Conservation (phyloP, 176 grass and related monocot genomes). For the Phoenix roebelenii region DNA sequence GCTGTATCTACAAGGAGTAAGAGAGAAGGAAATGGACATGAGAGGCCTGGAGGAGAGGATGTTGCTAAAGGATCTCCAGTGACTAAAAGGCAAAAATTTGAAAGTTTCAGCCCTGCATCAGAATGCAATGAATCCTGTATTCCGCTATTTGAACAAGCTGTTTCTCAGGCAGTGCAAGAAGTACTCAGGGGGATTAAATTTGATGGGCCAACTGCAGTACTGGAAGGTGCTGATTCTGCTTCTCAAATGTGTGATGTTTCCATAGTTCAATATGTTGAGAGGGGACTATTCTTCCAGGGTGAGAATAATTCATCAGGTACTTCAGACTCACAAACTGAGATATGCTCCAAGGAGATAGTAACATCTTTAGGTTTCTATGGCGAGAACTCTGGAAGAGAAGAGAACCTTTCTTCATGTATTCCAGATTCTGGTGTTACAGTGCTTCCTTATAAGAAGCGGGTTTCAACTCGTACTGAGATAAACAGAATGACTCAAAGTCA, state of each 20-base stretch:
- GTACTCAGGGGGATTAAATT: slow-evolving; percentile 50
- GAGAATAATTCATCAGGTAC: slow-evolving; percentile 23
- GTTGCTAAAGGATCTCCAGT: slow-evolving; percentile 29
- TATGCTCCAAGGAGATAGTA: slow-evolving; percentile 23
- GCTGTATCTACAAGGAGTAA: background rate
- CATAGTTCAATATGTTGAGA: slow-evolving; percentile 5
- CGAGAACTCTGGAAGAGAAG: slow-evolving; percentile 30
- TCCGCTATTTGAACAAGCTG: slow-evolving; percentile 33
- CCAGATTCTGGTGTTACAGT: slow-evolving; percentile 32
- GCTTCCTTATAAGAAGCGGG: slow-evolving; percentile 48
- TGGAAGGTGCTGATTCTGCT: slow-evolving; percentile 32
- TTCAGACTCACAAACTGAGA: slow-evolving; percentile 19
- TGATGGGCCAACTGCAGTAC: slow-evolving; percentile 24
- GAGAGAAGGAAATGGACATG: slow-evolving; percentile 42
- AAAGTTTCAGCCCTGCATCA: slow-evolving; percentile 22
- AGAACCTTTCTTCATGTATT: slow-evolving; percentile 16
- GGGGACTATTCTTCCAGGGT: slow-evolving; percentile 23
- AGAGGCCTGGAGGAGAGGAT: slow-evolving; percentile 30
- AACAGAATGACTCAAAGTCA: slow-evolving; percentile 25
- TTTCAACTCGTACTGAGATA: slow-evolving; percentile 8
- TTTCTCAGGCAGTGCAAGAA: slow-evolving; percentile 24
- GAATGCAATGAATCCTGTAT: slow-evolving; percentile 32
- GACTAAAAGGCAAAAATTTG: slow-evolving; percentile 26
- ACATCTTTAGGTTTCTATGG: slow-evolving; percentile 28
- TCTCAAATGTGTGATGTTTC: slow-evolving; percentile 36